Base-by-base conservation (phyloP, 441 rosid genomes). In the Kokia cookei region DNA sequence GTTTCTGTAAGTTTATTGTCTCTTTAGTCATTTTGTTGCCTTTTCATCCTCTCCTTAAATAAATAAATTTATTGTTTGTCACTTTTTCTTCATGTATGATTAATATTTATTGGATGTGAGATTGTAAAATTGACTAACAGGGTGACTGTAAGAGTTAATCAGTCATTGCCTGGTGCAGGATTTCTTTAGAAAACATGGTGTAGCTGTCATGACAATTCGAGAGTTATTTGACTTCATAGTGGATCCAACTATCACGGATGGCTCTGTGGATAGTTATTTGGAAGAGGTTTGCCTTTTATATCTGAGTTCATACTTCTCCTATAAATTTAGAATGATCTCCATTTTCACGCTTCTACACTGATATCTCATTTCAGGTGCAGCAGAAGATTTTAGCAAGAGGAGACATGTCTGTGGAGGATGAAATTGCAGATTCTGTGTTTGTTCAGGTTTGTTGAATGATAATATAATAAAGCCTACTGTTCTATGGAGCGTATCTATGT, bases 141-240 rank as follows among this genome's bases (percentile, higher is more conserved):
- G 45, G 29, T 50, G 29, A 51, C 45, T 69, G 45, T 48, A 14
- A 67, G 60, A 60, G 45, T 48, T 73, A 12, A 62, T 47, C 15
- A 62, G 3, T 26, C 29, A 2, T 47, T 59, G 40, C 8, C 15
- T 10, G 29, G 9, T 69, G 76, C 87, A 95, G 99, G 97, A 87
- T 78, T 95, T 87, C 86, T 95, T 90, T 77, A 93, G 81, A 81
- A 95, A 92, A 81, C 87, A 92, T 79, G 97, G 99, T 27, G 95
- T 95, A 17, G 99, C 92, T 32, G 98, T 93, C 2, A 95, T 95
- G 98, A 88, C 90, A 35, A 92, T 90, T 60, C 81, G 97, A 12
- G 99, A 95, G 82, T 87, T 95, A 61, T 95, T 95, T 77, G 98
- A 93, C 81, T 95, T 95, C 79, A 86, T 94, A 64, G 99, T 95